Evolutionary conservation across 768 basidiomycete genomes (phyloP).

Genomic region (Guyanaporus albipodus): DNA sequence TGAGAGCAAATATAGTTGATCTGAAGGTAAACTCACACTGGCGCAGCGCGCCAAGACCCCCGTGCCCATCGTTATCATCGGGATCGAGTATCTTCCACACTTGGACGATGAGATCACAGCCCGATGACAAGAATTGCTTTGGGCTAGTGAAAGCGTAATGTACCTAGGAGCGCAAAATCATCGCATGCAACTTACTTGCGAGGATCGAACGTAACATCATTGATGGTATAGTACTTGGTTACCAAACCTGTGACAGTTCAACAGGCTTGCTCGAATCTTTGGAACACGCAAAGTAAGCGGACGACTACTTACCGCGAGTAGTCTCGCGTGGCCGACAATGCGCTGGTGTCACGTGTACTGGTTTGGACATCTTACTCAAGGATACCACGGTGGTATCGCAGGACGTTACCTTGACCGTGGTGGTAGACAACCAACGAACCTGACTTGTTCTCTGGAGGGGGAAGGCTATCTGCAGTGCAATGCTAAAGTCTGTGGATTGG

Average conservation of each 20-base stretch:
- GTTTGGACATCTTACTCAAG: conserved; percentile 1
- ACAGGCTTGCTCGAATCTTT: not conserved
- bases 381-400: not conserved
- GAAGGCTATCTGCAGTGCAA: conserved; percentile 13
- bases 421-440: conserved; percentile 46
- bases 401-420: conserved; percentile 25
- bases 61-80: conserved; percentile 14
- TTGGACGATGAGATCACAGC: conserved; percentile 41
- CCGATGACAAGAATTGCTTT: conserved; percentile 43
- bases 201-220: conserved; percentile 55
- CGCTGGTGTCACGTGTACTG: conserved; percentile 18
- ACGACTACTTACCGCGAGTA: conserved; percentile 14
- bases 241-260: conserved; percentile 10
- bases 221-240: conserved; percentile 50
- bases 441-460: conserved; percentile 43
- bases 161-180: not conserved
- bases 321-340: conserved; percentile 20
- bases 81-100: conserved; percentile 38
- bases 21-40: conserved; percentile 13
- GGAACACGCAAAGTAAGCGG: too few relatives aligned
- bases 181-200: conserved; percentile 33
- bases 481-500: conserved; percentile 10
- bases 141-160: conserved; percentile 29
- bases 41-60: conserved; percentile 9
- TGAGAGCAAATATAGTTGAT: not conserved